Conservation (phyloP, 306 rosid genomes). For the Prunus persica region Prunus_persica_NCBIv2 NC_034009.1:42213001-42213500, state of each 20-base stretch:
- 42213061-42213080: background rate
- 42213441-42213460: background rate
- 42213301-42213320: background rate
- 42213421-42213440: background rate
- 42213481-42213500: background rate
- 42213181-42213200: background rate
- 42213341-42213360: slow-evolving; percentile 4
- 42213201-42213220: background rate
- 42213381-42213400: slow-evolving; percentile 3
- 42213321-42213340: background rate
- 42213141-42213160: too few species aligned
- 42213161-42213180: too few species aligned
- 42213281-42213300: background rate
- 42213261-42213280: background rate
- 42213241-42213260: background rate
- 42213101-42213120: background rate
- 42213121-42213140: background rate
- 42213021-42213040: background rate
- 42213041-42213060: slow-evolving; percentile 10
- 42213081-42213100: background rate
- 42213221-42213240: background rate
- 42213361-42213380: background rate
- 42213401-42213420: slow-evolving; percentile 1
- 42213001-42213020: background rate
- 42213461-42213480: slow-evolving; percentile 3